Evolutionary conservation across 2,329 filamentous ascomycete species (phyloP).

Genomic region (Rugonectria rugulosa): DNA sequence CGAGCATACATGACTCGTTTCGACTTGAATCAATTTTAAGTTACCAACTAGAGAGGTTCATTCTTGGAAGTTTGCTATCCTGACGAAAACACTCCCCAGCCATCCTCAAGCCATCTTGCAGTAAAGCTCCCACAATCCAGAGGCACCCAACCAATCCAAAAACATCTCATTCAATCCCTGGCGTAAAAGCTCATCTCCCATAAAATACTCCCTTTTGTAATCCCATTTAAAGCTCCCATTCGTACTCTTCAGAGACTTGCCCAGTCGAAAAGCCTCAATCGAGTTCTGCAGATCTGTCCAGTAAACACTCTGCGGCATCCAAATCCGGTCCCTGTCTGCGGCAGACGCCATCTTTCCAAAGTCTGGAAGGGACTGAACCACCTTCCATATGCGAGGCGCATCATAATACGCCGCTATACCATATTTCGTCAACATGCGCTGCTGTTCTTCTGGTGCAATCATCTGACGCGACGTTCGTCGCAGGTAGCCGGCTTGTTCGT

Average conservation of each 20-base stretch:
- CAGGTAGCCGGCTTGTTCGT: neutral
- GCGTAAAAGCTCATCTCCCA: neutral
- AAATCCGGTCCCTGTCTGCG: neutral
- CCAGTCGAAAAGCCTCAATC: neutral
- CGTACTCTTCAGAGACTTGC: neutral
- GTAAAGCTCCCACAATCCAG: neutral
- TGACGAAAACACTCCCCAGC: no score
- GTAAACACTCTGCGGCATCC: neutral
- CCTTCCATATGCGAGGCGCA: neutral
- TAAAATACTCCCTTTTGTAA: neutral
- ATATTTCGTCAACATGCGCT: neutral
- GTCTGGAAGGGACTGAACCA: neutral
- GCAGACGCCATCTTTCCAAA: neutral
- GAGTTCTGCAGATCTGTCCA: neutral
- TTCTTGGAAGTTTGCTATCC: no score
- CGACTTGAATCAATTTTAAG: no score
- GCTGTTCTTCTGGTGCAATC: neutral
- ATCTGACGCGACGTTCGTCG: neutral
- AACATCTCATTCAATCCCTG: neutral
- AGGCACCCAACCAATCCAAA: neutral
- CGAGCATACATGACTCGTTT: no score
- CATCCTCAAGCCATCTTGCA: neutral
- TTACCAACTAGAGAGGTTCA: no score
- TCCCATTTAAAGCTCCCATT: neutral
- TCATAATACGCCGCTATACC: neutral